Evolutionary conservation across 1,284 basidiomycete species (phyloP).

Genomic region (Xanthoconium separans): DNA sequence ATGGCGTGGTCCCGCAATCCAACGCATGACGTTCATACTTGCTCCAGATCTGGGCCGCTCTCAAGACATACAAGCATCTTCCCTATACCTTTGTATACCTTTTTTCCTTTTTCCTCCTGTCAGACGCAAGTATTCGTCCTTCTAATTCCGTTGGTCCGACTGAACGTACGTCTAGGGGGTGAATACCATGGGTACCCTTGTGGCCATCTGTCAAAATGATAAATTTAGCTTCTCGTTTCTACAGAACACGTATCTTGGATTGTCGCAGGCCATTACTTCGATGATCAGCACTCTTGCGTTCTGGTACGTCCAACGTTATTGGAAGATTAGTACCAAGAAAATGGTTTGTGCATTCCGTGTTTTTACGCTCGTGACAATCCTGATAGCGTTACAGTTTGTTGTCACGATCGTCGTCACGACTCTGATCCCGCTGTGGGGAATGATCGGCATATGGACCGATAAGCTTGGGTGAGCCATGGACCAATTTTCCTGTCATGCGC

Average conservation of each 20-base stretch:
- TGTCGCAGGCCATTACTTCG: conserved; percentile 71
- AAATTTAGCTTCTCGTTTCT: conserved; percentile 74
- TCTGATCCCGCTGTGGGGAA: conserved; percentile 82
- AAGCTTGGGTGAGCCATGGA: conserved; percentile 57
- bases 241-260: conserved; percentile 74
- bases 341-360: conserved; percentile 51
- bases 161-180: conserved; percentile 48
- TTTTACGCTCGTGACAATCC: not conserved
- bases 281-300: conserved; percentile 70
- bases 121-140: conserved; percentile 48
- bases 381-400: conserved; percentile 50
- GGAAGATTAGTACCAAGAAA: conserved; percentile 73
- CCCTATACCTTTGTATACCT: conserved; percentile 79
- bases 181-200: conserved; percentile 76
- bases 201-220: conserved; percentile 77
- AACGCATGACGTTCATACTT: not conserved
- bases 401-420: conserved; percentile 77
- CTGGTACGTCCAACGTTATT: conserved; percentile 80
- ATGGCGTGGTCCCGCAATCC: not conserved
- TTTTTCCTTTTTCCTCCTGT: conserved; percentile 73
- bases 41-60: conserved; percentile 63
- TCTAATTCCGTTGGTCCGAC: not conserved
- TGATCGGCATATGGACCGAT: conserved; percentile 81
- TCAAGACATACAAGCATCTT: conserved; percentile 67
- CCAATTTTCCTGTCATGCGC: not conserved